Percentiles rank a stretch among this genome's conserved stretches.
These are phyloP conservation scores for Colletotrichum viniferum DNA, from an alignment of 2,329 filamentous ascomycete genomes.

Conservation along the genomic window DNA sequence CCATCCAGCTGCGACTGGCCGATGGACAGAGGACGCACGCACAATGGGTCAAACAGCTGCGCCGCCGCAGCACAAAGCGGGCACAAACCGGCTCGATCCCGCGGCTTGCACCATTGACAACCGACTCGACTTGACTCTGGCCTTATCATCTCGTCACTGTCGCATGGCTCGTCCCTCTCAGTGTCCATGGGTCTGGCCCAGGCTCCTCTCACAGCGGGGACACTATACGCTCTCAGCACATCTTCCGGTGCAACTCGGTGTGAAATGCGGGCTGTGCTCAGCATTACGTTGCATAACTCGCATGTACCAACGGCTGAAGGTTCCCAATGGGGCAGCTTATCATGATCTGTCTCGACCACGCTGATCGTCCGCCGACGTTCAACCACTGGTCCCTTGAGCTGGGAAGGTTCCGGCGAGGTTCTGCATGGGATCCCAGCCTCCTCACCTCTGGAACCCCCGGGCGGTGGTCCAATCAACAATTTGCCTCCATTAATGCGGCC, in stretches of 20 bases:
- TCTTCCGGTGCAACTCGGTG: slow-evolving; percentile 7
- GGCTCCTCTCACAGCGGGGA: background rate
- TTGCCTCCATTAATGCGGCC: slow-evolving; percentile 20
- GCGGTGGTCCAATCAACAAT: slow-evolving; percentile 13
- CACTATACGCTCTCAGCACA: slow-evolving; percentile 8
- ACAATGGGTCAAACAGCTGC: slow-evolving; percentile 16
- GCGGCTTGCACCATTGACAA: slow-evolving; percentile 8
- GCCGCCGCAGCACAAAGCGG: slow-evolving; percentile 19
- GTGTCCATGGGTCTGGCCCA: background rate
- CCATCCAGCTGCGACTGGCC: slow-evolving; percentile 10
- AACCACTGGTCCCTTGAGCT: slow-evolving; percentile 6
- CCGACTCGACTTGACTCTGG: slow-evolving; percentile 5
- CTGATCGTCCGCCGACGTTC: slow-evolving; percentile 4
- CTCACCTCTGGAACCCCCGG: background rate
- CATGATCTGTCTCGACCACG: slow-evolving; percentile 11
- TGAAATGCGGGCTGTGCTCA: slow-evolving; percentile 14
- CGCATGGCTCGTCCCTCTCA: background rate
- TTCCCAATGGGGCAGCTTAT: slow-evolving; percentile 21
- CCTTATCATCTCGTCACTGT: slow-evolving; percentile 16
- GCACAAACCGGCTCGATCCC: slow-evolving; percentile 15
- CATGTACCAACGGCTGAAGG: slow-evolving; percentile 7
- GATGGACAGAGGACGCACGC: background rate
- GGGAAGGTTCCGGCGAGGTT: background rate
- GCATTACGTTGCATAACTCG: slow-evolving; percentile 22
- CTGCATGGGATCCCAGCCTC: slow-evolving; percentile 3